Evolutionary conservation across 164 flowering plant genomes (phyloP), one percentile per base, ranked within the genome.

Genomic region (Saururus chinensis): DNA sequence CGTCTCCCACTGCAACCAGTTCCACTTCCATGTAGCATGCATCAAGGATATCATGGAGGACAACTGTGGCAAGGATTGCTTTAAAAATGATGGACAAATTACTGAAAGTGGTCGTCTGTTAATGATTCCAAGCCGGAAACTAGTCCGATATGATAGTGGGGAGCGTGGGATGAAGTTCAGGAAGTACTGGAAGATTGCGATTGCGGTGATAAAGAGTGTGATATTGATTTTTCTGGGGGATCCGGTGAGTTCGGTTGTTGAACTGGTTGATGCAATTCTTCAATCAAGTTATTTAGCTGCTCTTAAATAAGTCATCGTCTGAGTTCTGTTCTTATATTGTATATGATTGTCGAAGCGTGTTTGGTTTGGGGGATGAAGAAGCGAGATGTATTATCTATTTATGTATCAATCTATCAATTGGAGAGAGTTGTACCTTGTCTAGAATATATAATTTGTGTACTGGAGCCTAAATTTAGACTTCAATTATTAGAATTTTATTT

Each of bases 1-100:
- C n/a, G 60, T 26, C 14, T 57, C 60, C 60, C 0, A 9, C 41
- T 24, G 40, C 60, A 26, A 26, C 17, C 13, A 57, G 40, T 57
- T 12, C 60, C 14, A 57, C 10, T 57, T 57, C 40, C 60, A 57
- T 30, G 60, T 57, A 12, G 37, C 40, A 1, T 57, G 60, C 20
- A 35, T 57, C n/a, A 57, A 57, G 60, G 40, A 57, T 19, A 14
- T 30, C n/a, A 19, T 30, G 60, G 41, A 26, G 19, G 60, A 57
- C 20, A 17, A 13, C 17, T 57, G 60, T 1, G 12, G 1, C 1
- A 9, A 42, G 49, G 49, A 1, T 42, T 10, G 9, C 14, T 3
- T 21, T 14, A 26, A 7, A 6, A 9, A 19, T 24, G 19, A 26
- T 13, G 25, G 56, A 12, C 13, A 21, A 1, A 51, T 19, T 6